Evolutionary conservation across 2,329 filamentous ascomycete species (phyloP).

Genomic region (Coniochaeta ligniaria): DNA sequence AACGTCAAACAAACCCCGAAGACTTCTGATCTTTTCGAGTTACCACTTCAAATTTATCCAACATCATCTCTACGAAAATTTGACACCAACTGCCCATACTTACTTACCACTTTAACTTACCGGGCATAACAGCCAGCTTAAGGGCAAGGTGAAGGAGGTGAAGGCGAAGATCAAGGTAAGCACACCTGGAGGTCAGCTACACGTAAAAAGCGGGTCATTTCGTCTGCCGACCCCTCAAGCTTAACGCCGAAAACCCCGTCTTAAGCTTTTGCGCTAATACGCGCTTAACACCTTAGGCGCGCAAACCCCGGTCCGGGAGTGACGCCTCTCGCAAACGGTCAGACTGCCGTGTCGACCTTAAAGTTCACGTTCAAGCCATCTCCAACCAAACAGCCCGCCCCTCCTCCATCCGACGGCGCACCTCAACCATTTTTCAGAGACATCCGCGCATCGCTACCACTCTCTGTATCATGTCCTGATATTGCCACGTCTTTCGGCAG

Average conservation of each 20-base stretch:
- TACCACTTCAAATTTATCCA: background rate
- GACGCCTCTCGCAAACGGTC: background rate
- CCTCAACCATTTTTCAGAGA: background rate
- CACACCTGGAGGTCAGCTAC: background rate
- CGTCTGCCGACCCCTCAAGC: background rate
- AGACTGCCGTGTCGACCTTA: background rate
- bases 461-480: slow-evolving; percentile 12
- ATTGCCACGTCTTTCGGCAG: slow-evolving; percentile 7
- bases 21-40: background rate
- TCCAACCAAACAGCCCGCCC: background rate
- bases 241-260: background rate
- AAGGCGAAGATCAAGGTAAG: background rate
- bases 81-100: background rate
- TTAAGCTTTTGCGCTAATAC: background rate
- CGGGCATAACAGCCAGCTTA: background rate
- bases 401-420: background rate
- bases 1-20: too few species aligned
- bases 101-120: background rate
- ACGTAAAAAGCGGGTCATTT: background rate
- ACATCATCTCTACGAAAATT: background rate
- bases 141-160: background rate
- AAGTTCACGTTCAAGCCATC: background rate
- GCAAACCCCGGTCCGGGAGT: background rate
- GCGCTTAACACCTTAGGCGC: background rate
- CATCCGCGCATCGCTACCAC: background rate